Evolutionary conservation across 2,329 filamentous ascomycete species (phyloP).

Genomic region (Neonectria coccinea): DNA sequence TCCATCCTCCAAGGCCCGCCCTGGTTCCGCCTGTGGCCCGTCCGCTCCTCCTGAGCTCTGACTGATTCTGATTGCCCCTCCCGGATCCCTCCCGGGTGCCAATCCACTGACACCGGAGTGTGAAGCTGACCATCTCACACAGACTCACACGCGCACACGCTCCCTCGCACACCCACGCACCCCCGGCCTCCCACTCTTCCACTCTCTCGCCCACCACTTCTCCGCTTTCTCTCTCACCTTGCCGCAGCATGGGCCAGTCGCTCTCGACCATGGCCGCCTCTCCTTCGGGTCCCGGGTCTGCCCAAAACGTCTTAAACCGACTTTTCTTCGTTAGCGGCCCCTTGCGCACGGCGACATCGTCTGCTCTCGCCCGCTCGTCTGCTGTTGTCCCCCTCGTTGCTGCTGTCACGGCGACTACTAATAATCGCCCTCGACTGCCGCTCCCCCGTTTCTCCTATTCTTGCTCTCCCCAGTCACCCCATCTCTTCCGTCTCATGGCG

Average conservation of each 20-base stretch:
- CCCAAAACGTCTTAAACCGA: slow-evolving; percentile 50
- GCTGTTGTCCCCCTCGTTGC: slow-evolving; percentile 35
- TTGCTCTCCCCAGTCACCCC: slow-evolving; percentile 42
- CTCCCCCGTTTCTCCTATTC: slow-evolving; percentile 42
- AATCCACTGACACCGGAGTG: slow-evolving; percentile 26
- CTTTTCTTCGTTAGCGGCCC: slow-evolving; percentile 50
- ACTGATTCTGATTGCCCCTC: not conserved
- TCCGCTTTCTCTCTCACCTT: slow-evolving; percentile 34
- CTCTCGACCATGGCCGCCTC: slow-evolving; percentile 45
- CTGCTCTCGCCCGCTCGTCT: slow-evolving; percentile 38
- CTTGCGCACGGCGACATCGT: slow-evolving; percentile 44
- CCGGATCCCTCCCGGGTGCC: slow-evolving; percentile 14
- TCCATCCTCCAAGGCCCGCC: slow-evolving; percentile 17
- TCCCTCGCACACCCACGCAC: slow-evolving; percentile 23
- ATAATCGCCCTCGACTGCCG: slow-evolving; percentile 47
- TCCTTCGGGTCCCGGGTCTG: slow-evolving; percentile 44
- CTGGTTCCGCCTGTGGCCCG: slow-evolving; percentile 27
- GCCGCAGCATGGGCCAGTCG: slow-evolving; percentile 42
- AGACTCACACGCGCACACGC: slow-evolving; percentile 15
- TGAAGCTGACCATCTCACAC: slow-evolving; percentile 18
- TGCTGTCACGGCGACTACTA: slow-evolving; percentile 45
- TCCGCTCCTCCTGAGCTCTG: slow-evolving; percentile 25
- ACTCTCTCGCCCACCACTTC: slow-evolving; percentile 13
- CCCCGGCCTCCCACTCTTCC: slow-evolving; percentile 36
- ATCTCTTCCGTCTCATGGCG: slow-evolving; percentile 42